These are phyloP conservation scores for Colletotrichum sansevieriae DNA, from an alignment of 2,329 filamentous ascomycete species.

Conservation along the genomic window DNA sequence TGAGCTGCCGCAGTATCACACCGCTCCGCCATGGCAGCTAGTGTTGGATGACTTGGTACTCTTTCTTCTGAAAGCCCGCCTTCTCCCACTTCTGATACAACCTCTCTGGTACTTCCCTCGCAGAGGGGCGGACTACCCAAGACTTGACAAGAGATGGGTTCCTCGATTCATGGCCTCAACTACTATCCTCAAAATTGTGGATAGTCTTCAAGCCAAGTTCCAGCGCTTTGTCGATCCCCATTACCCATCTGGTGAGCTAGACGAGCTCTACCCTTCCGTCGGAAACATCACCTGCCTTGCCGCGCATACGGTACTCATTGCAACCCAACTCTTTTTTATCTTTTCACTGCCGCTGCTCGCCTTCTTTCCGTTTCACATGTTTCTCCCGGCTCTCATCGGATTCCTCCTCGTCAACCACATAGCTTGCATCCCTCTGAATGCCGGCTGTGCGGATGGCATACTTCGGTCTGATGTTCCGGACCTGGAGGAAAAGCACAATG, in stretches of 20 bases:
- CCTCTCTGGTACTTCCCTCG: neutral
- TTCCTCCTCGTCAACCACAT: neutral
- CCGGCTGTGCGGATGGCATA: neutral
- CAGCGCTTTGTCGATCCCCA: slow-evolving; percentile 5
- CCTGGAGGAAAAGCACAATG: neutral
- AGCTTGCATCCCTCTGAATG: neutral
- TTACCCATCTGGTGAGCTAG: slow-evolving; percentile 26
- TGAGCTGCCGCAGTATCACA: slow-evolving; percentile 22
- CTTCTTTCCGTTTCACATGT: neutral
- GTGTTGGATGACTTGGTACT: slow-evolving; percentile 15
- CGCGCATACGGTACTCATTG: slow-evolving; percentile 14
- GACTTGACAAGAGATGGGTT: neutral
- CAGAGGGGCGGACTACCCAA: neutral
- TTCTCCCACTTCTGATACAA: neutral
- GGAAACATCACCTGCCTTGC: slow-evolving; percentile 18
- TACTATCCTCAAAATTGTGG: neutral
- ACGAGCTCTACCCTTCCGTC: slow-evolving; percentile 34
- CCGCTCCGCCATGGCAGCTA: slow-evolving; percentile 18
- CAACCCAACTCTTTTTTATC: neutral
- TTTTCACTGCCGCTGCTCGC: neutral
- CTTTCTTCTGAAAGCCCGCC: neutral
- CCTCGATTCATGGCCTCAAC: neutral
- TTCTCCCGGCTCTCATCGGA: neutral
- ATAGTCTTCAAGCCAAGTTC: neutral
- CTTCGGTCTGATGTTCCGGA: neutral